These are phyloP conservation scores for Fermentozyma sake DNA, from an alignment of 1,139 yeast genomes.

Conservation along the genomic window DNA sequence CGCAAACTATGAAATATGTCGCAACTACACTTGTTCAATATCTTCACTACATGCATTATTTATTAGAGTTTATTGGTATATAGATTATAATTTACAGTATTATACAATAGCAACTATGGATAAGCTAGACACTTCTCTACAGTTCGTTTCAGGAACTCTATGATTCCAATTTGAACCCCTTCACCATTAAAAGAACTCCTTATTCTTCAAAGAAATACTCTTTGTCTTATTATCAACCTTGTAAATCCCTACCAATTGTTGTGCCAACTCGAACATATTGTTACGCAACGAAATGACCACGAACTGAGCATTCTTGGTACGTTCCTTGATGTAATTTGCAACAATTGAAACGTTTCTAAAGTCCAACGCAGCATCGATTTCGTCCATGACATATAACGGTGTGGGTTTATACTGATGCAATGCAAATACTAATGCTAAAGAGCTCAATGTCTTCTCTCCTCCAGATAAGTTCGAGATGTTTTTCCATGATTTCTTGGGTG, in stretches of 20 bases:
- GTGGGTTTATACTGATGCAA: slow-evolving; percentile 95
- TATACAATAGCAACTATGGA: too few species aligned
- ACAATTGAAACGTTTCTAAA: slow-evolving; percentile 95
- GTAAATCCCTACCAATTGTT: slow-evolving; percentile 91
- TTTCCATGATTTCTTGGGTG: slow-evolving; percentile 97
- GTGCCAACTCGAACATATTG: slow-evolving; percentile 96
- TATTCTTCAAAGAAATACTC: slow-evolving; percentile 73
- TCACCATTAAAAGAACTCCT: slow-evolving; percentile 37
- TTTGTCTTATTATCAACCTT: slow-evolving; percentile 88
- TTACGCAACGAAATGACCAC: slow-evolving; percentile 92
- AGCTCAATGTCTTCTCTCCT: slow-evolving; percentile 94
- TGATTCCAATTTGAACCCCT: too few species aligned
- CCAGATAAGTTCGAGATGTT: slow-evolving; percentile 94
- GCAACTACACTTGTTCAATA: neutral
- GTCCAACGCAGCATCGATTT: slow-evolving; percentile 97
- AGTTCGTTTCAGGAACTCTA: too few species aligned
- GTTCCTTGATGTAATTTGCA: slow-evolving; percentile 92
- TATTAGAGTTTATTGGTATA: too few species aligned
- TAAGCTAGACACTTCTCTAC: too few species aligned
- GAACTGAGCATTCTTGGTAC: slow-evolving; percentile 95
- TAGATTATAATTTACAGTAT: too few species aligned
- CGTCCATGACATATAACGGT: slow-evolving; percentile 98
- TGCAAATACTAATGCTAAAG: slow-evolving; percentile 94
- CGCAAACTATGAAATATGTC: too few species aligned
- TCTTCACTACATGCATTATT: neutral